Evolutionary conservation across 805 yeast species (phyloP).

Genomic region (Pichia thaimueangensis): DNA sequence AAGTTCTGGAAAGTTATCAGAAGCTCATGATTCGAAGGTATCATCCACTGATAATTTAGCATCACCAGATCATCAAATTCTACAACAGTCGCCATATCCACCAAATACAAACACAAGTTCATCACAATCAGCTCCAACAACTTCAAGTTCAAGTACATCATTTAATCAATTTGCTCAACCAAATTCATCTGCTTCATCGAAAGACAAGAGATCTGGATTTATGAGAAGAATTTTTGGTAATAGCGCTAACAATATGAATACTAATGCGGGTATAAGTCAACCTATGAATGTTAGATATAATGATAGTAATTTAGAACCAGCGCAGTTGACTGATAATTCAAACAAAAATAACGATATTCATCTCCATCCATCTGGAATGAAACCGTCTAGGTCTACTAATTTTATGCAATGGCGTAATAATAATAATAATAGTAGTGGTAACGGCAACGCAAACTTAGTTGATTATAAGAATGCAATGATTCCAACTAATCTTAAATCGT

Average conservation of each 20-base stretch:
- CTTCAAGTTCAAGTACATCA: not conserved
- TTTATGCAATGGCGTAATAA: slow-evolving; percentile 30
- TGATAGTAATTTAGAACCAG: slow-evolving; percentile 15
- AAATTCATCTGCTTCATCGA: not conserved
- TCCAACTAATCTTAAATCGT: not conserved
- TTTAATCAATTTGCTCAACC: slow-evolving; percentile 6
- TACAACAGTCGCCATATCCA: not conserved
- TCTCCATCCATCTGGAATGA: slow-evolving; percentile 26
- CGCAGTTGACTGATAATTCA: not conserved
- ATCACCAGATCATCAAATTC: slow-evolving; percentile 1
- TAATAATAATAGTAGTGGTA: slow-evolving; percentile 19
- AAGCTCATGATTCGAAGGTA: not conserved
- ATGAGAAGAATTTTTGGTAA: slow-evolving; percentile 30
- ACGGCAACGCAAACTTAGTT: slow-evolving; percentile 8
- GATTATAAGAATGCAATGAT: not conserved
- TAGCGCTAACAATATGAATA: no score
- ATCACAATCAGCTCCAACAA: not conserved
- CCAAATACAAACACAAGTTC: no score
- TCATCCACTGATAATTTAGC: slow-evolving; percentile 6
- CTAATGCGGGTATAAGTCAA: slow-evolving; percentile 25
- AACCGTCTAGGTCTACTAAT: slow-evolving; percentile 45
- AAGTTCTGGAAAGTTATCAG: slow-evolving; percentile 8
- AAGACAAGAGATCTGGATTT: slow-evolving; percentile 21
- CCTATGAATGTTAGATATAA: slow-evolving; percentile 29
- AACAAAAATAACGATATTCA: not conserved